These are phyloP conservation scores for Rhynchospora tenuis DNA, from an alignment of 176 grass and related monocot species.

Conservation along the genomic window DNA sequence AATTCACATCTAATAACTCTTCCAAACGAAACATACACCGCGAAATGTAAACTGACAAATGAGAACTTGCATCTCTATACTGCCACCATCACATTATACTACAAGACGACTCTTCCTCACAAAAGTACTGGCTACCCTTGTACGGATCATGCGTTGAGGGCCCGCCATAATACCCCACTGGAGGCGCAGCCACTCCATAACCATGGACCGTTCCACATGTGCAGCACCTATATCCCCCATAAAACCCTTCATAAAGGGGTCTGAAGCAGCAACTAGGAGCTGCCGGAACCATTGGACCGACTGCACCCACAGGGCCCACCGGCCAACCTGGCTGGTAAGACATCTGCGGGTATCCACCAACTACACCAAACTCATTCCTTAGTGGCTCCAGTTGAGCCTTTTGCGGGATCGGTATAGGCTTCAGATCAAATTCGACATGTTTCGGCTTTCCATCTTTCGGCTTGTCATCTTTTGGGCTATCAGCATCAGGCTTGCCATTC, in stretches of 20 bases:
- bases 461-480: constrained; percentile 16
- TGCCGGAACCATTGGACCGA: neutral
- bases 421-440: constrained; percentile 11
- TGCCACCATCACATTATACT: constrained; percentile 29
- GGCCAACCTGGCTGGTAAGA: constrained; percentile 16
- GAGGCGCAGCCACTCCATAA: neutral
- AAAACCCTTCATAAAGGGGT: constrained; percentile 23
- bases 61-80: neutral
- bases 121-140: constrained; percentile 22
- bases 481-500: constrained; percentile 12
- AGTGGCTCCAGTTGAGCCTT: constrained; percentile 4
- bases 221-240: constrained; percentile 28
- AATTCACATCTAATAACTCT: neutral
- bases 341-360: constrained; percentile 12
- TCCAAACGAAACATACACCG: neutral
- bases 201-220: constrained; percentile 27
- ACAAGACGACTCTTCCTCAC: constrained; percentile 29
- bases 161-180: constrained; percentile 11
- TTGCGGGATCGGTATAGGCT: constrained; percentile 33
- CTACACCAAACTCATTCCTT: neutral
- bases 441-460: constrained; percentile 16
- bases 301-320: neutral
- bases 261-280: constrained; percentile 15
- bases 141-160: neutral
- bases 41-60: neutral